These are phyloP conservation scores for Tritrichomonas foetus DNA, from an alignment of 208 protist species.

Conservation along the genomic window DNA sequence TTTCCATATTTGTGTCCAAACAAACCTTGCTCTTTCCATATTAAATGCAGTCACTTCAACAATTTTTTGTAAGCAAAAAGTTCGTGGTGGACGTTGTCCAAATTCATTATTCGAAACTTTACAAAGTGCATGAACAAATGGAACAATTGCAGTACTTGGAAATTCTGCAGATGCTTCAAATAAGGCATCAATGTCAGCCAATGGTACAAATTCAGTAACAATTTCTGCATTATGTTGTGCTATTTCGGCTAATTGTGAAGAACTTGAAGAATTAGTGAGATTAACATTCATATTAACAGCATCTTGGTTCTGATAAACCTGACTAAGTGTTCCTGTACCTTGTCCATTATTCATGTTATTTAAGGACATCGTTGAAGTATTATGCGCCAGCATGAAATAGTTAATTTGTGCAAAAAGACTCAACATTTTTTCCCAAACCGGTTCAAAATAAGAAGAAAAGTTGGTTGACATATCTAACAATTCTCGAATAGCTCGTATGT, in stretches of 20 bases:
- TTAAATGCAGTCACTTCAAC: not conserved
- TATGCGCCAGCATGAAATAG: not conserved
- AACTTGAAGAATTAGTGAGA: no score
- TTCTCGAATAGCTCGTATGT: not conserved
- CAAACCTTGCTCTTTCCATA: not conserved
- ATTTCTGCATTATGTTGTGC: not conserved
- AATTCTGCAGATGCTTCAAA: not conserved
- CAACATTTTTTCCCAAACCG: not conserved
- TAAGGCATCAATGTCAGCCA: not conserved
- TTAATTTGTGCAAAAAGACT: not conserved
- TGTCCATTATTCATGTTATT: not conserved
- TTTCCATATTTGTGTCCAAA: conserved; percentile 25
- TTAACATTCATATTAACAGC: no score
- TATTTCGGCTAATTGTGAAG: not conserved
- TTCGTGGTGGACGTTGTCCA: not conserved
- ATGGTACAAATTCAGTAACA: not conserved
- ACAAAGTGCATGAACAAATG: not conserved
- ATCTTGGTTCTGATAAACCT: no score
- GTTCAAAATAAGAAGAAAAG: not conserved
- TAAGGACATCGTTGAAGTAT: not conserved
- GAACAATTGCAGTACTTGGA: not conserved
- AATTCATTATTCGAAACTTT: conserved; percentile 32
- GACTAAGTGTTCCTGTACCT: no score
- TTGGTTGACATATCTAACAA: not conserved
- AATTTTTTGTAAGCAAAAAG: conserved; percentile 31